Base-by-base conservation (phyloP, 768 basidiomycete genomes). In the Rubroboletus pulcherrimus region DNA sequence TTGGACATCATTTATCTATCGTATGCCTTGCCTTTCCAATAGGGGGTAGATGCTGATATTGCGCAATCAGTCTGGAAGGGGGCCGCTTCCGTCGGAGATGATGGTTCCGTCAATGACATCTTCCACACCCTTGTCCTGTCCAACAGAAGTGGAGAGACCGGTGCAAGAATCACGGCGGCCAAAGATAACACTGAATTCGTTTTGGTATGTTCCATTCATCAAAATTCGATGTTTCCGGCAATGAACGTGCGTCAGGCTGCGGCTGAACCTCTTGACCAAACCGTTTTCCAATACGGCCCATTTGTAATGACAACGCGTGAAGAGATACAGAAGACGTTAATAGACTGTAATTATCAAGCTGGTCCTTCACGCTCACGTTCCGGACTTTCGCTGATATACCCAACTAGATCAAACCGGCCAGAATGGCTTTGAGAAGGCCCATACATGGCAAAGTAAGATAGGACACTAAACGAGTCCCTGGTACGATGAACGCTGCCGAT, bases 351-450 rank as follows among this genome's bases (percentile, higher is more conserved):
- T 78, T 68, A 33, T 29, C 43, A 44, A 7, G 29, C n/a, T 46
- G 19, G 29, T 40, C 10, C 19, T 46, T n/a, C 19, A n/a, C 7
- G 12, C 33, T 14, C 43, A 17, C n/a, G 9, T 35, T 40, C 38
- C 31, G 29, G 12, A 47, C n/a, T 12, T 26, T 49, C 41, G 38
- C 44, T 63, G 35, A 57, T 50, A 11, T 59, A 33, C 57, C 44
- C 53, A 34, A 56, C 26, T 52, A 91, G 87, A 91, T 68, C 89
- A 84, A 73, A 70, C 74, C 40, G 89, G 85, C 35, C 73, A 64
- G 61, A 97, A 98, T 66, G 96, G 96, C 5, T 98, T 98, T 69
- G 96, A 98, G 73, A 86, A 84, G 60, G 94, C 86, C 7, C 86
- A 84, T 59, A 85, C 77, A 15, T 98, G 95, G 96, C 81, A 86